Conservation (phyloP, 345 rosid genomes). For the Salix arbutifolia region DNA sequence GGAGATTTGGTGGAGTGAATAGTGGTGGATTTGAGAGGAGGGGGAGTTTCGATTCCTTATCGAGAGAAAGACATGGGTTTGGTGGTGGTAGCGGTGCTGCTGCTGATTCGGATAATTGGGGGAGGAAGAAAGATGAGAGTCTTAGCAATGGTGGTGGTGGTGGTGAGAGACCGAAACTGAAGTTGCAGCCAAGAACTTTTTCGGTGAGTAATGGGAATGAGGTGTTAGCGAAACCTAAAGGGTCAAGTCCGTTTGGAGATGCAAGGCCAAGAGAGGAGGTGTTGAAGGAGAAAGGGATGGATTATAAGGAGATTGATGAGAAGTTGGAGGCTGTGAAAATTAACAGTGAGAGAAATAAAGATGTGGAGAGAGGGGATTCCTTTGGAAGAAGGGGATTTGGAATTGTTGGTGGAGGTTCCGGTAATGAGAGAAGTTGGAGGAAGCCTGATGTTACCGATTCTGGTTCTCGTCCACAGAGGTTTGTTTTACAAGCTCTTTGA, state of each 20-base stretch:
- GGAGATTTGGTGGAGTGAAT: conserved; percentile 36
- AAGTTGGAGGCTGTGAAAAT: conserved; percentile 56
- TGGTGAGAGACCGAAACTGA: conserved; percentile 57
- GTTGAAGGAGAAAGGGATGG: conserved; percentile 83
- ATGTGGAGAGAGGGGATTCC: conserved; percentile 43
- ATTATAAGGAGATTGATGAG: conserved; percentile 92
- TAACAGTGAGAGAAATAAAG: conserved; percentile 27
- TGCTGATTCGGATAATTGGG: conserved; percentile 69
- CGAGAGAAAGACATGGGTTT: conserved; percentile 49
- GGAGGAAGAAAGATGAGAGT: conserved; percentile 62
- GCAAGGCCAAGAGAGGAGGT: conserved; percentile 99
- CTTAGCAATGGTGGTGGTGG: conserved; percentile 16
- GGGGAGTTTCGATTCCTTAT: conserved; percentile 62
- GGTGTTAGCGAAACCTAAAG: conserved; percentile 49
- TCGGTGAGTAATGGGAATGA: conserved; percentile 35
- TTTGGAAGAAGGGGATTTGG: conserved; percentile 43
- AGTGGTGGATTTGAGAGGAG: conserved; percentile 47
- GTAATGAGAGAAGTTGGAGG: conserved; percentile 47
- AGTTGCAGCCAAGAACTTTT: conserved; percentile 69
- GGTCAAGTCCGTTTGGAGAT: conserved; percentile 70
- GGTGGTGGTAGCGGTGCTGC: conserved; percentile 20
- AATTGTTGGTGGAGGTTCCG: conserved; percentile 25
- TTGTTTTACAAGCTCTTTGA: conserved; percentile 10
- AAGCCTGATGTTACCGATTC: conserved; percentile 38
- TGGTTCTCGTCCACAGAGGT: conserved; percentile 23